Base-by-base conservation (phyloP, 331 rosid species). In the Arachis monticola region DNA sequence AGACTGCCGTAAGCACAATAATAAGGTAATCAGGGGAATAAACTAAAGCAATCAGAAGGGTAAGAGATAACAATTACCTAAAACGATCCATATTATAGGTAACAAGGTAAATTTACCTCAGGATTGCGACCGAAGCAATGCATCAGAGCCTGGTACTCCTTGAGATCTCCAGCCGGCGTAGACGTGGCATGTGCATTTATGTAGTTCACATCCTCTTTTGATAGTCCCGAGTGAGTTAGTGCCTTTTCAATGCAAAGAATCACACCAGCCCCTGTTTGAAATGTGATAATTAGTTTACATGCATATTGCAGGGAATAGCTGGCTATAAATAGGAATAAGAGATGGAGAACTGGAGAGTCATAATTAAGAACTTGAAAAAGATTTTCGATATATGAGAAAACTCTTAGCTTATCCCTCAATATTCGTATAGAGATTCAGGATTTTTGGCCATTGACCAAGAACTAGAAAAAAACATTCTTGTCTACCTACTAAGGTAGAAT, bases 121-220 rank as follows among this genome's bases (percentile, higher is more conserved):
- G 87, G 82, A 73, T 92, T 92, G 79, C 90, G 80, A 76, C 93
- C 92, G 74, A 92, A 92, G 79, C 96, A 92, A 46, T 78, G 91
- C 60, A 92, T 67, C 5, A 92, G 88, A 82, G 97, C 97, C 31
- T 84, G 77, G 63, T 87, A 92, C 79, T 92, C 97, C 78, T 88
- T 90, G 44, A 88, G 86, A 83, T 92, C 97, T 70, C 93, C 97
- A 9, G 88, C 83, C 5, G 81, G 96, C 17, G 97, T 88, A 72
- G 97, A 92, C n/a, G 94, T 81, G 10, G 97, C 97, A 76, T 92
- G 97, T 13, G 97, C 97, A 71, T 92, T 92, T 38, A 92, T 86
- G 88, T 92, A 92, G 77, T 92, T 92, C 51, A 92, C 92, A 70
- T 90, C 97, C 78, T 90, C 91, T 82, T 79, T 90, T 9, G 89